Evolutionary conservation across 176 grass and related monocot species (phyloP).

Genomic region (Musa troglodytarum): DNA sequence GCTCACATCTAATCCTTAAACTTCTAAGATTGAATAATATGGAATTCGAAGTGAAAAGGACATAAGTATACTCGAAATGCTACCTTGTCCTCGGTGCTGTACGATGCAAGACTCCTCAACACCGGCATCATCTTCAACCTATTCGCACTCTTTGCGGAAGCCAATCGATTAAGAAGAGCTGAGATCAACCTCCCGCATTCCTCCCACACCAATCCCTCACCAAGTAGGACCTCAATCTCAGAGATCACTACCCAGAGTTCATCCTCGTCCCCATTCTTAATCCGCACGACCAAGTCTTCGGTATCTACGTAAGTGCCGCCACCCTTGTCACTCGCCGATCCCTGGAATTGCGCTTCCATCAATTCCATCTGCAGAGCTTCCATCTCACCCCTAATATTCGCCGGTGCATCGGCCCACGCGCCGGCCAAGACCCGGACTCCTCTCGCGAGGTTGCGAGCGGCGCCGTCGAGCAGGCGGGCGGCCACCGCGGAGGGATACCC

Average conservation of each 20-base stretch:
- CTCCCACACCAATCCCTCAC: slow-evolving; percentile 25
- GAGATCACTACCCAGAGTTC: slow-evolving; percentile 40
- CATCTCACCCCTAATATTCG: neutral
- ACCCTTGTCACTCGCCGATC: neutral
- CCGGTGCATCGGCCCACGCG: slow-evolving; percentile 14
- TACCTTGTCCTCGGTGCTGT: slow-evolving; percentile 52
- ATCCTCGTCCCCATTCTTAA: slow-evolving; percentile 31
- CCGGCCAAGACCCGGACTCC: neutral
- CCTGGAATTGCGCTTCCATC: slow-evolving; percentile 7
- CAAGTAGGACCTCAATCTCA: slow-evolving; percentile 21
- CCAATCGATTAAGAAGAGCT: slow-evolving; percentile 26
- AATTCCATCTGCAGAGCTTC: slow-evolving; percentile 3
- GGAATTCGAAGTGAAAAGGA: neutral
- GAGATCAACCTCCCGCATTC: slow-evolving; percentile 31
- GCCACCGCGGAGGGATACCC: neutral
- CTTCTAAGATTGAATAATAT: neutral
- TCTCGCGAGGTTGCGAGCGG: slow-evolving; percentile 2
- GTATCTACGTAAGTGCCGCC: neutral
- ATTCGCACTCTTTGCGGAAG: slow-evolving; percentile 9
- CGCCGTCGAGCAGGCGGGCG: neutral
- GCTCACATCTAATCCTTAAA: neutral
- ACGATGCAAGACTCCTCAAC: slow-evolving; percentile 35
- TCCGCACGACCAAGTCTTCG: slow-evolving; percentile 21
- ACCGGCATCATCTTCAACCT: slow-evolving; percentile 51
- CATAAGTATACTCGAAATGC: neutral